Base-by-base conservation (phyloP, 306 rosid species). In the Mimosa pudica region DNA sequence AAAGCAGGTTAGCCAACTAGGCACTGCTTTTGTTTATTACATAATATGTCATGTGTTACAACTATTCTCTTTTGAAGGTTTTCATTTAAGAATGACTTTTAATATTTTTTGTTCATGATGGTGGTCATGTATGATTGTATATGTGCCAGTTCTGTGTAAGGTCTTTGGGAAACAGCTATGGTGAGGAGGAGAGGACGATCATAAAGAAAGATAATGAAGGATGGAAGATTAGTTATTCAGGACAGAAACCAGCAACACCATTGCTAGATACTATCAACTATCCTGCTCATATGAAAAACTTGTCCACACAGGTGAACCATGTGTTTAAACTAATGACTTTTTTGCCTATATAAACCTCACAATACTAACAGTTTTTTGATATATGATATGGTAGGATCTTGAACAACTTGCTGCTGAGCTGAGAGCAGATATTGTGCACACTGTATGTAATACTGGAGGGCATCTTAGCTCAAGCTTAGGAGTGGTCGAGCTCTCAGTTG, bases 391-490 rank as follows among this genome's bases (percentile, higher is more conserved):
- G 72, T 84, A 92, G 94, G 97, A 92, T 38, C 97, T 92, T 38
- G 88, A 92, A 79, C 90, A 87, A 81, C 89, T 92, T 8, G 86
- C 93, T 18, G 91, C 91, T 82, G 97, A 92, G 81, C 77, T 92
- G 7, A 88, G 90, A 82, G 87, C 87, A 51, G 94, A 90, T 48
- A 78, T 92, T 36, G 97, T 90, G 17, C 81, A 84, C 60, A 52
- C 85, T 7, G 87, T 92, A 58, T 84, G 94, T 20, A 71, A 87
- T 69, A 81, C 80, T 9, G 97, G 97, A 13, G 94, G 97, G 16
- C 97, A 92, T 89, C 91, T 92, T 10, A 89, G 97, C 84, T 57
- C 97, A 35, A 90, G 92, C 79, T 87, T 92, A 73, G 97, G 97
- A 79, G 97, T 92, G 3, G 90, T 90, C 75, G 97, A 90, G 69